phyloP scores from a whole-genome alignment of 176 grass and related monocot genomes.

The Saccharum spontaneum region DNA sequence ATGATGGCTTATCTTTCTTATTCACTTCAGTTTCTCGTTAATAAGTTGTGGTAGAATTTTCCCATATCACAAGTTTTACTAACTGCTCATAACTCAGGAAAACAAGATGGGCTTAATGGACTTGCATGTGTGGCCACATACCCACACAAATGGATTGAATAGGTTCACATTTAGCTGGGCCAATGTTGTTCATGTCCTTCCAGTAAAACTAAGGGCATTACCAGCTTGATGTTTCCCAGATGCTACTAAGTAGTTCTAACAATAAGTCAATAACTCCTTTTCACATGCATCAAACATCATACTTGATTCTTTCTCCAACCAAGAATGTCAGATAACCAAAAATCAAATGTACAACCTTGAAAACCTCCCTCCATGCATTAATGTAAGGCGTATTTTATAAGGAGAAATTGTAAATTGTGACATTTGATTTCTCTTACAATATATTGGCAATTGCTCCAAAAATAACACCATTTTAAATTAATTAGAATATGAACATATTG shows the following conservation, averaged over 20 bases:
- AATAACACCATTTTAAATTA: not conserved
- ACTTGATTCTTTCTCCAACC: not conserved
- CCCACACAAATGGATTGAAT: not conserved
- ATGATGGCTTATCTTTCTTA: not conserved
- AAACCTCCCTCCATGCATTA: not conserved
- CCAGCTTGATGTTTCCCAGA: not conserved
- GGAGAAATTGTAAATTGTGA: not conserved
- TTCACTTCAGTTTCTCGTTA: not conserved
- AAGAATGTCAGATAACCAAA: not conserved
- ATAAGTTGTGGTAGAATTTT: not conserved
- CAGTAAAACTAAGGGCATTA: not conserved
- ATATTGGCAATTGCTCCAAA: not conserved
- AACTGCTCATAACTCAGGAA: not conserved
- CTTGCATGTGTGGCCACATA: constrained; percentile 6
- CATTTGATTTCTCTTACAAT: not conserved
- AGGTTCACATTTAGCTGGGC: not conserved
- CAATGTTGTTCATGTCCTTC: not conserved
- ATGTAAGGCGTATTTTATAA: not conserved
- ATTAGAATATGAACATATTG: not conserved
- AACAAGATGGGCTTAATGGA: not conserved
- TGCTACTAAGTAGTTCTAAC: not conserved
- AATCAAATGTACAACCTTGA: not conserved
- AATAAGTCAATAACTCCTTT: not conserved
- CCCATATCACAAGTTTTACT: not conserved
- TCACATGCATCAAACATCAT: not conserved